Conservation (phyloP, 345 rosid species). For the Hibiscus trionum region DNA sequence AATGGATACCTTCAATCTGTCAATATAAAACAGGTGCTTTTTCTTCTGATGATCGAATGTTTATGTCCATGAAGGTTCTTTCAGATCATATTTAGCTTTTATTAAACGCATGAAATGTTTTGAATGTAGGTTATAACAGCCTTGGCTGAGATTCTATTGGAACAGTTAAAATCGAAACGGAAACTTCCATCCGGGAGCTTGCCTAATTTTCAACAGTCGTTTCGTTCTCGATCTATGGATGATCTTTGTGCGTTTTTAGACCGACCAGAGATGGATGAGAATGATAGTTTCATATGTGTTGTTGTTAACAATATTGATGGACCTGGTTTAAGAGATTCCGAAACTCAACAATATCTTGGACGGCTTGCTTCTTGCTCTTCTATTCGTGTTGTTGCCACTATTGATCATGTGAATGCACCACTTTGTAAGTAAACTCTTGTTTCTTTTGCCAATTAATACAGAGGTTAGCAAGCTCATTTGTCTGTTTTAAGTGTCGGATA, state of each 20-base stretch:
- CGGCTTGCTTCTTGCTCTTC: slow-evolving; percentile 70
- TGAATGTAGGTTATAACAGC: slow-evolving; percentile 45
- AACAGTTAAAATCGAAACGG: slow-evolving; percentile 44
- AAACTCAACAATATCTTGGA: slow-evolving; percentile 72
- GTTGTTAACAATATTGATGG: slow-evolving; percentile 88
- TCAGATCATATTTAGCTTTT: not conserved
- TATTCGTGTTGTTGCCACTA: slow-evolving; percentile 73
- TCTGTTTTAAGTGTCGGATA: not conserved
- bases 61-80: not conserved
- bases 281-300: slow-evolving; percentile 52
- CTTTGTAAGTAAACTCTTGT: slow-evolving; percentile 46
- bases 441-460: not conserved
- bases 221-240: slow-evolving; percentile 57
- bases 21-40: slow-evolving; percentile 68
- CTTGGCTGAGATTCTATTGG: slow-evolving; percentile 65
- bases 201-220: slow-evolving; percentile 48
- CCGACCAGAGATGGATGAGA: slow-evolving; percentile 35
- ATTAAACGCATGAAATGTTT: not conserved
- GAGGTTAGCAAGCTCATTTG: not conserved
- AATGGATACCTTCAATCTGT: slow-evolving; percentile 85
- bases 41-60: not conserved
- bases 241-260: slow-evolving; percentile 61
- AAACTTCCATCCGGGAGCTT: slow-evolving; percentile 22
- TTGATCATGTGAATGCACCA: slow-evolving; percentile 80
- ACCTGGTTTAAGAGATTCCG: slow-evolving; percentile 72